Base-by-base conservation (phyloP, 2,329 filamentous ascomycete species). In the Fusarium liriodendri region DNA sequence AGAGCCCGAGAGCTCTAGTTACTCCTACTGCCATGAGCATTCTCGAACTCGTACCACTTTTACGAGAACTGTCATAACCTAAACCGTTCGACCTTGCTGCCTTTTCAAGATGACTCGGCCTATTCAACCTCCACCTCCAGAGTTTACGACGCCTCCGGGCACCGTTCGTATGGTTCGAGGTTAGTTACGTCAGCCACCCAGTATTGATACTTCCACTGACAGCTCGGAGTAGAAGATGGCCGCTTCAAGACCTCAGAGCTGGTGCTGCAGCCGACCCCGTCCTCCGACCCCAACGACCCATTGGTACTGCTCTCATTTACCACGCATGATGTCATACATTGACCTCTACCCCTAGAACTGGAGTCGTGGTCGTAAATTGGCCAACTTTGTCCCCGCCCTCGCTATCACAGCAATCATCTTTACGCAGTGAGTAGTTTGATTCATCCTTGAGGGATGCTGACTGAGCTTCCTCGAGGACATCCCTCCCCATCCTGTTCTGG, bases 401-500 rank as follows among this genome's bases (percentile, higher is more conserved):
- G 73, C 66, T 6, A 69, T 78, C 29, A 77, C 77, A 2, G 63
- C 75, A 9, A 69, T 70, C 2, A 74, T 76, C 18, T 79, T 79
- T 59, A 77, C 74, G 20, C 54, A 61, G 70, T 73, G 37, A 35
- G 62, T 54, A 80, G 79, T 1, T 60, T 64, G 4, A 6, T 20
- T 33, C 5, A 32, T 29, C 10, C 27, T 54, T n/a, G 11, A 14
- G n/a, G 2, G 22, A 16, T 7, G 9, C n/a, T 20, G 33, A 60
- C 14, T 9, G 3, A 20, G 22, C 14, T 16, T 37, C 13, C 8
- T 33, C 32, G 7, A 72, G 69, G 25, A 72, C 69, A 13, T 78
- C 76, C 4, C 66, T 79, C 1, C 77, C 79, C 3, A 64, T 71
- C 2, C 68, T 78, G 37, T 79, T 80, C 62, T 80, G 78, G 78